Percentiles rank a stretch among this genome's conserved stretches.
Conservation (phyloP, 176 grass and related monocot species). For the Carex kokanica region DNA sequence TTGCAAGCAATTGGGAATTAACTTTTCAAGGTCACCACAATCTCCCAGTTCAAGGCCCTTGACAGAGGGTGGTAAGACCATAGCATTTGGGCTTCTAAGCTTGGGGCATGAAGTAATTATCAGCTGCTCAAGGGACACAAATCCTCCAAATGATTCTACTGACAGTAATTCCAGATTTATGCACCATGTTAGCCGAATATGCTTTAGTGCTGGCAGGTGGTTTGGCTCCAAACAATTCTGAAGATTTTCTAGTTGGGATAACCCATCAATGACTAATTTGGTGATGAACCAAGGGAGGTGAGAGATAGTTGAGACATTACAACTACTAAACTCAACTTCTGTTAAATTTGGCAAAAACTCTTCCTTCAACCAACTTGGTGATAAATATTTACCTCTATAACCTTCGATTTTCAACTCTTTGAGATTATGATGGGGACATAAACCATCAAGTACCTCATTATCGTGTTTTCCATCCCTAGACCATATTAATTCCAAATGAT, state of each 20-base stretch:
- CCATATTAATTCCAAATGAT: not conserved
- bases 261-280: not conserved
- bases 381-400: not conserved
- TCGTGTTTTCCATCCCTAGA: not conserved
- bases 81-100: not conserved
- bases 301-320: not conserved
- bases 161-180: not conserved
- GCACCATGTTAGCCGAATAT: not conserved
- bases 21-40: constrained; percentile 19
- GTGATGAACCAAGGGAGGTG: not conserved
- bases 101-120: not conserved
- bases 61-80: constrained; percentile 27
- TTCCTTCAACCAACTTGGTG: constrained; percentile 22
- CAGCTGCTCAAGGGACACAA: constrained; percentile 6
- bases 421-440: constrained; percentile 23
- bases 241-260: not conserved
- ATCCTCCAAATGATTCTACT: not conserved
- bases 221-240: constrained; percentile 8
- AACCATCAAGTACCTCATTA: constrained; percentile 19
- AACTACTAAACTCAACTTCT: not conserved
- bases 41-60: not conserved
- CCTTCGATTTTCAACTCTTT: not conserved
- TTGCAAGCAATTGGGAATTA: not conserved
- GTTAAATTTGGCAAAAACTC: not conserved
- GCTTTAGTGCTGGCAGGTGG: not conserved